These are phyloP conservation scores for Malassezia sp. DNA, from an alignment of 1,284 basidiomycete genomes.

Conservation along the genomic window DNA sequence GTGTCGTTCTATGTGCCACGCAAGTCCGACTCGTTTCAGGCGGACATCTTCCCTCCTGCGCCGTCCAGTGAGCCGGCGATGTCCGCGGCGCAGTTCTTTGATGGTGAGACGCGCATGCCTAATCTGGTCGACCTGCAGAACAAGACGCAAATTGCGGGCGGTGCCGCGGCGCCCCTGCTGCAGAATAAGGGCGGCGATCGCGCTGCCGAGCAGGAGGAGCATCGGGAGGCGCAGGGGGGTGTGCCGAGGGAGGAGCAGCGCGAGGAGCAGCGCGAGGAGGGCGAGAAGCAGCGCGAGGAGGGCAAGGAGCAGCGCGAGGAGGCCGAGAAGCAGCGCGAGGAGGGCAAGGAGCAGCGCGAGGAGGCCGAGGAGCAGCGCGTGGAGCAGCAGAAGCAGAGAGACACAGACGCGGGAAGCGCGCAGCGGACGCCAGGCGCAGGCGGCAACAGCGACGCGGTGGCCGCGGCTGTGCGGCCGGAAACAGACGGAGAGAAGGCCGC, in stretches of 20 bases:
- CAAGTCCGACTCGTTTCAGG: constrained; percentile 78
- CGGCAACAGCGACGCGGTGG: neutral
- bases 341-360: neutral
- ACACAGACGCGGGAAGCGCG: neutral
- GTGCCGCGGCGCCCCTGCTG: constrained; percentile 1
- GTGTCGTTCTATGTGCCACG: constrained; percentile 87
- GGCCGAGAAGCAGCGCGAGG: neutral
- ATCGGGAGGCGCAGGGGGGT: too few species aligned
- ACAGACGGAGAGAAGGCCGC: neutral
- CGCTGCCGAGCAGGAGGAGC: neutral
- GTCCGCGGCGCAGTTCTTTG: constrained; percentile 71
- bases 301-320: neutral
- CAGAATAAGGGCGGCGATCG: neutral
- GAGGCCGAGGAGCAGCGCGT: neutral
- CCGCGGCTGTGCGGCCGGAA: neutral
- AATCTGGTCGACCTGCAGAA: constrained; percentile 56
- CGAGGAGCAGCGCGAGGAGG: neutral
- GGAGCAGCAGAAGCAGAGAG: neutral
- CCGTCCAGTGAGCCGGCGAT: constrained; percentile 69
- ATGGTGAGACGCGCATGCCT: constrained; percentile 53
- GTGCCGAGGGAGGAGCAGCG: neutral
- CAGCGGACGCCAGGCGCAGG: too few species aligned
- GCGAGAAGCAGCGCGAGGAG: neutral
- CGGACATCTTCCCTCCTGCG: constrained; percentile 87
- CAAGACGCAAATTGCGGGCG: constrained; percentile 1